Percentiles rank a stretch among this genome's conserved stretches.
Conservation (phyloP, 345 rosid species). For the Clausena lansium region DNA sequence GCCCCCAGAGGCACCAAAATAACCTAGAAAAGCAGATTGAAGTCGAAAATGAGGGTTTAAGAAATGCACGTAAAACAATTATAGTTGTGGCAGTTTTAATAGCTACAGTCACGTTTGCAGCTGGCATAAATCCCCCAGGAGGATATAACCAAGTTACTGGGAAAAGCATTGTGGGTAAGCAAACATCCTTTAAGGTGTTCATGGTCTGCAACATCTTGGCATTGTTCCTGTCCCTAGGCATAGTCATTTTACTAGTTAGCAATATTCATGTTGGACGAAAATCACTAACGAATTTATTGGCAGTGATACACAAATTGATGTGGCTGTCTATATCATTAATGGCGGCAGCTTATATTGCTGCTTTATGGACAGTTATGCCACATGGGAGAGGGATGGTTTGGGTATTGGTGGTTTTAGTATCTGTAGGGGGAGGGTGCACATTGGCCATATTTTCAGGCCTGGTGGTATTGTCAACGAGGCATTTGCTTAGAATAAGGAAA, state of each 20-base stretch:
- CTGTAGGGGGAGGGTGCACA: conserved; percentile 42
- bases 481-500: conserved; percentile 44
- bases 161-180: conserved; percentile 26
- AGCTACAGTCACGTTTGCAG: conserved; percentile 65
- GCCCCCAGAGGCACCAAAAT: conserved; percentile 13
- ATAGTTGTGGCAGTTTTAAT: conserved; percentile 52
- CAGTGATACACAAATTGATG: conserved; percentile 52
- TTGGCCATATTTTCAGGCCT: conserved; percentile 34
- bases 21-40: conserved; percentile 39
- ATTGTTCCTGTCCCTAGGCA: conserved; percentile 46
- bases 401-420: conserved; percentile 32
- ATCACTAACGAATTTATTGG: conserved; percentile 42
- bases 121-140: conserved; percentile 71
- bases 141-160: conserved; percentile 45
- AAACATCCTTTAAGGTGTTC: conserved; percentile 50
- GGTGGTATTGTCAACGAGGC: conserved; percentile 31
- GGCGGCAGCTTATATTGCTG: conserved; percentile 56
- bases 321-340: conserved; percentile 57
- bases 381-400: conserved; percentile 30
- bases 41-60: conserved; percentile 43
- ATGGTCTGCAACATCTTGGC: conserved; percentile 56
- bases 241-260: conserved; percentile 55
- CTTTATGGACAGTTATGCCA: conserved; percentile 54
- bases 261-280: conserved; percentile 54
- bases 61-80: conserved; percentile 65